A percentile compares a stretch with the other conserved stretches of the same genome.
Evolutionary conservation across 2,329 filamentous ascomycete species (phyloP).

Genomic region (Eutypella sp.): DNA sequence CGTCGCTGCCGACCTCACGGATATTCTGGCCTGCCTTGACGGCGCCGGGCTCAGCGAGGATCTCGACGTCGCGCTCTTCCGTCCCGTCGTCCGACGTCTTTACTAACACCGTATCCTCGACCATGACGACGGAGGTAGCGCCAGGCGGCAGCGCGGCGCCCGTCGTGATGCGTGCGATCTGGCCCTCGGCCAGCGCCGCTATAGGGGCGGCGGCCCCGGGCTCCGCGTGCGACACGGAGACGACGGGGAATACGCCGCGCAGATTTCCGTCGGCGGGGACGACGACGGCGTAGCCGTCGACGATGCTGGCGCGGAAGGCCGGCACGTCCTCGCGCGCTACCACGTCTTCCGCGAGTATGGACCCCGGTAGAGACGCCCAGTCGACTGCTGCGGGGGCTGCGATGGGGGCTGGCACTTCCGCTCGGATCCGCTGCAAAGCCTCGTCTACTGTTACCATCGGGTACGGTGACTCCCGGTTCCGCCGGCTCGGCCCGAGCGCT

Average conservation of each 20-base stretch:
- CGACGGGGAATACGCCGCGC: conserved; percentile 80
- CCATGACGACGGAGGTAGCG: conserved; percentile 91
- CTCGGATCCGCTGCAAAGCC: conserved; percentile 66
- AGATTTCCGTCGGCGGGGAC: conserved; percentile 57
- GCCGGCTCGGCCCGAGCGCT: conserved; percentile 55
- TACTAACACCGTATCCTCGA: conserved; percentile 82
- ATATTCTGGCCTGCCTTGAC: conserved; percentile 79
- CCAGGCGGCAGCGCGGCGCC: conserved; percentile 86
- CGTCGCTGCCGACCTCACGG: conserved; percentile 85
- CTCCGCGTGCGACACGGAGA: conserved; percentile 79
- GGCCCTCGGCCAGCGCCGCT: conserved; percentile 59
- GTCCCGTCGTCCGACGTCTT: conserved; percentile 71
- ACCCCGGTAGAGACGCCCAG: conserved; percentile 62
- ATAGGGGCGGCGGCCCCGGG: conserved; percentile 53
- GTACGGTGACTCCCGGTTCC: conserved; percentile 83
- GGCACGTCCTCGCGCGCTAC: conserved; percentile 78
- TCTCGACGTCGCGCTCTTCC: conserved; percentile 85
- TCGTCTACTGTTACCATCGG: conserved; percentile 85
- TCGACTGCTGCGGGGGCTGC: conserved; percentile 55
- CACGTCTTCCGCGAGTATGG: conserved; percentile 79
- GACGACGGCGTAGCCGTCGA: conserved; percentile 90
- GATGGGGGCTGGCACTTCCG: conserved; percentile 61
- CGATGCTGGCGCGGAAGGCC: conserved; percentile 91
- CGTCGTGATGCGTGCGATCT: conserved; percentile 88
- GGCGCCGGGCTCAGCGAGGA: conserved; percentile 68